Base-by-base conservation (phyloP, 805 yeast genomes). In the Pichia exigua region DNA sequence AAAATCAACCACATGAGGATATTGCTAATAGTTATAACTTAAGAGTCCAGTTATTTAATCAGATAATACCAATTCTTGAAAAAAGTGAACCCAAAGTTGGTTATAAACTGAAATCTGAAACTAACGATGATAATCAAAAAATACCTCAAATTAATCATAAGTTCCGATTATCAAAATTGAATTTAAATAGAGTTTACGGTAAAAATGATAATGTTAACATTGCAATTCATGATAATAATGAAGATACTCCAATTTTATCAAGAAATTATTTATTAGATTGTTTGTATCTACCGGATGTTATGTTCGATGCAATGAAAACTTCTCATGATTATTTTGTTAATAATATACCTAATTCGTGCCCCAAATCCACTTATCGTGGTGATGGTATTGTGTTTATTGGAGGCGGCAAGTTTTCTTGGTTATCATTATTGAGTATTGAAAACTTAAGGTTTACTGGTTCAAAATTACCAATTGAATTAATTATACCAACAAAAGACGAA, bases 381-480 rank as follows among this genome's bases (percentile, higher is more conserved):
- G 70, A 75, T 51, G 92, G 91, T 9, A 79, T 83, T 27, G 83
- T 85, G 0, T 78, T 79, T 51, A 82, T 85, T 45, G 92, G 88
- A n/a, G 92, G 92, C 46, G 87, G 87, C 3, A 74, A 73, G 53
- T 85, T 78, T 59, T 82, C 86, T 46, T 78, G 87, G 78, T 65
- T 85, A 27, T 72, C 85, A 1, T 65, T 82, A 27, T 62, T 82
- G 7, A 74, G 84, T 11, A 68, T 85, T 43, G 74, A 73, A 54
- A 69, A 74, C 39, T 59, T 78, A 40, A 62, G 83, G 44, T 64
- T 70, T 3, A 59, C 70, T 9, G 82, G 82, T 2, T 72, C 77
- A 15, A 58, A 64, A 39, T 60, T 77, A 42, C 83, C 83, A 0
- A 61, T 75, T 4, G 79, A 76, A 57, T 54, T 76, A 20, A 64